Base-by-base conservation (phyloP, 805 yeast genomes). In the Naumovozyma dairenensis region DNA sequence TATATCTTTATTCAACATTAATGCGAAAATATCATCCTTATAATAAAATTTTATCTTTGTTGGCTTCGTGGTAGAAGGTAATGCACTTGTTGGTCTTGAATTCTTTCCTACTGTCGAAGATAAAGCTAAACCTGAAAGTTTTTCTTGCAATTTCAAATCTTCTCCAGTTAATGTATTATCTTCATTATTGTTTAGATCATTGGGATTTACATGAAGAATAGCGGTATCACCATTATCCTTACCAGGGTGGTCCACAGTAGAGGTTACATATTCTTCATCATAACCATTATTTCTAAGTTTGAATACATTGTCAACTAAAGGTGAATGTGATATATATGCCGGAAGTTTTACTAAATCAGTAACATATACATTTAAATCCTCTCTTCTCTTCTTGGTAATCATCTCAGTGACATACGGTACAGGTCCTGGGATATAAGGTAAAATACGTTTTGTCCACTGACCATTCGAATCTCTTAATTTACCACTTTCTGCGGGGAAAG, bases 401-500 rank as follows among this genome's bases (percentile, higher is more conserved):
- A 74, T 61, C 59, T 89, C 96, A 41, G 85, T 85, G 35, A 92
- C 94, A 49, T 80, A 82, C 25, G 93, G 80, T 31, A 89, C 68
- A 2, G 98, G 99, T 1, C 97, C 98, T 0, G 98, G 97, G 50
- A 92, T 87, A 44, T 79, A 85, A 6, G 98, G 98, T 37, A 92
- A 67, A 20, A 81, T 78, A 43, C 98, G 74, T 33, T 76, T 74
- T 18, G 74, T 67, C 57, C 81, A 81, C 35, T 77, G 79, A 28
- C 75, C 77, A 31, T 53, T 61, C 2, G 46, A 41, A 25, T 56
- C 56, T 29, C 60, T 48, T 10, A 58, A 31, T 45, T 84, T 77
- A 10, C 96, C 96, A 6, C 96, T 94, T 58, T 89, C 98, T 39
- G 71, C 75, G 6, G 96, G 96, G 66, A 82, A 92, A 18, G 77